A percentile compares a stretch with the other conserved stretches of the same genome.
Conservation (phyloP, 73 alveolate genomes). For the Tetrahymena elliotti region DNA sequence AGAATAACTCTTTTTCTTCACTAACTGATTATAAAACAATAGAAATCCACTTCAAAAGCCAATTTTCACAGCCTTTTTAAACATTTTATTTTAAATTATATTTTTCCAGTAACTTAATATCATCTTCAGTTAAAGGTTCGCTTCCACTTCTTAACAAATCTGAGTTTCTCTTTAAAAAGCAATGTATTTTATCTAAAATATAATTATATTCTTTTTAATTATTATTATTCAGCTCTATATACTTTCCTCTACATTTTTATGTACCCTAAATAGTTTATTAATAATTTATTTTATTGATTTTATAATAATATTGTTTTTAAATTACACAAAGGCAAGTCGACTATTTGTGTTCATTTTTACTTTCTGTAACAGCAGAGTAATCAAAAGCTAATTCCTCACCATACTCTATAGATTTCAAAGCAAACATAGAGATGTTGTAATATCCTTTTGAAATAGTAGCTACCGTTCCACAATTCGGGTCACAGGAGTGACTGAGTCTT, state of each 20-base stretch:
- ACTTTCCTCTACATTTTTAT: slow-evolving; percentile 73
- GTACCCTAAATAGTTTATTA: slow-evolving; percentile 24
- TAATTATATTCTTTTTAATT: slow-evolving; percentile 66
- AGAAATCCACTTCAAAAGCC: slow-evolving; percentile 96
- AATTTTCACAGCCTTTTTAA: slow-evolving; percentile 73
- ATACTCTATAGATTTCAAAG: slow-evolving; percentile 80
- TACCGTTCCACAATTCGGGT: slow-evolving; percentile 95
- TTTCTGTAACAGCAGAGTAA: slow-evolving; percentile 92
- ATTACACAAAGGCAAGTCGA: slow-evolving; percentile 92
- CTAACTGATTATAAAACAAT: slow-evolving; percentile 72
- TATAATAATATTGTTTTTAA: not conserved
- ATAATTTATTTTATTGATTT: not conserved
- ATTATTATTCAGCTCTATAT: slow-evolving; percentile 27
- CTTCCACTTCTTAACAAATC: slow-evolving; percentile 70
- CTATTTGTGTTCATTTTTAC: slow-evolving; percentile 84
- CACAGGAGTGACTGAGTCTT: slow-evolving; percentile 92
- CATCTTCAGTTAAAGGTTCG: slow-evolving; percentile 54
- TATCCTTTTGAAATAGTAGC: slow-evolving; percentile 79
- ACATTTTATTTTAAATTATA: slow-evolving; percentile 69
- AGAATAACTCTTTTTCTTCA: slow-evolving; percentile 58
- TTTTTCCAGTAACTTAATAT: slow-evolving; percentile 49
- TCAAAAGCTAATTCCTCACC: slow-evolving; percentile 97
- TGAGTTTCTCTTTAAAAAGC: slow-evolving; percentile 86
- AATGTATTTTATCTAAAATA: slow-evolving; percentile 74
- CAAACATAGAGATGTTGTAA: slow-evolving; percentile 95